phyloP scores from a whole-genome alignment of 257 asterid genomes.

The Nicotiana obtusifolia region DNA sequence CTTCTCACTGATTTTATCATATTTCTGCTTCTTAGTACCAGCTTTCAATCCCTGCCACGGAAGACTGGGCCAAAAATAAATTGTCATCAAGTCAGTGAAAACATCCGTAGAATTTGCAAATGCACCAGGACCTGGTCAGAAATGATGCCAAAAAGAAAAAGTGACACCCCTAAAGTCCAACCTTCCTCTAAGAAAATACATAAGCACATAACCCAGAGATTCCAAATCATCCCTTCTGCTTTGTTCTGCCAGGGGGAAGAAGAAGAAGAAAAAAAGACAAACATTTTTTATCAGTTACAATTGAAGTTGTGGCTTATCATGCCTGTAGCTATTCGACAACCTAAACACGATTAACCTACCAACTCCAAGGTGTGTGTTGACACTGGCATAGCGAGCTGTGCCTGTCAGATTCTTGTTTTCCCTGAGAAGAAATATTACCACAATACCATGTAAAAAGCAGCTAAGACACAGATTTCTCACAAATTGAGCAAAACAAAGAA shows the following conservation, averaged over 20 bases:
- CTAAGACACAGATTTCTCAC: not conserved
- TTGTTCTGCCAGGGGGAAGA: constrained; percentile 55
- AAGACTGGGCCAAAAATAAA: constrained; percentile 45
- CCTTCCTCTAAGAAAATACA: constrained; percentile 99
- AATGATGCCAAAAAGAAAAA: constrained; percentile 3
- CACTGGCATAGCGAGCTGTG: constrained; percentile 97
- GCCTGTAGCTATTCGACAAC: not conserved
- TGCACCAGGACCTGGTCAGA: not conserved
- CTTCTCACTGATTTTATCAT: constrained; percentile 94
- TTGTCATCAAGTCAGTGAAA: not conserved
- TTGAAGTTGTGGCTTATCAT: not conserved
- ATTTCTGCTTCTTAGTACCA: constrained; percentile 93
- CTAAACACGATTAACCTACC: constrained; percentile 45
- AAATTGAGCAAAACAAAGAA: constrained; percentile 3
- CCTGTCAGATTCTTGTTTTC: constrained; percentile 97
- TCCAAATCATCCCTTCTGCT: constrained; percentile 97
- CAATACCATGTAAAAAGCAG: not conserved
- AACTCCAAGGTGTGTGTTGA: constrained; percentile 86
- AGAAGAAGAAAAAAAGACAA: constrained; percentile 12
- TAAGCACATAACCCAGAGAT: constrained; percentile 94
- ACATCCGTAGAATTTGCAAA: not conserved
- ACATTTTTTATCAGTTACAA: not conserved
- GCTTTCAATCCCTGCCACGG: constrained; percentile 99
- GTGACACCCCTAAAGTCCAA: constrained; percentile 18
- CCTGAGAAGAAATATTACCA: constrained; percentile 32